These are phyloP conservation scores for Neonectria punicea DNA, from an alignment of 2,329 filamentous ascomycete genomes.

Conservation along the genomic window DNA sequence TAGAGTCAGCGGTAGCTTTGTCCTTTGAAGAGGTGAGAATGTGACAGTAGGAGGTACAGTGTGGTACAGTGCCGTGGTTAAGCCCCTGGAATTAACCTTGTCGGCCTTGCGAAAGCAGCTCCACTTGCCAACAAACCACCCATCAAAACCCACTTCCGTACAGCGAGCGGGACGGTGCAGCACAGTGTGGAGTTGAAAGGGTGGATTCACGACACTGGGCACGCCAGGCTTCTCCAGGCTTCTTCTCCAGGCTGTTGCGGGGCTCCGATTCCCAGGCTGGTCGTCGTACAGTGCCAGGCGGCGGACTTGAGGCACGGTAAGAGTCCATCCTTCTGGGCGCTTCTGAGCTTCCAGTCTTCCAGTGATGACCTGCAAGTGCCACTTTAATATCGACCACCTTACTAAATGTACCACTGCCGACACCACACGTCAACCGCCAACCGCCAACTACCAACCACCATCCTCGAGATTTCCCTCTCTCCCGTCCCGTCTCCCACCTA, in stretches of 20 bases:
- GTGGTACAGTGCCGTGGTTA: background rate
- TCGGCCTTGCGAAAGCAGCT: background rate
- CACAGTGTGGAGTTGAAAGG: slow-evolving; percentile 3
- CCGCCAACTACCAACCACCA: slow-evolving; percentile 31
- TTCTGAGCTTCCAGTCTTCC: background rate
- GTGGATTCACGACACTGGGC: background rate
- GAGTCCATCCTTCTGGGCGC: no score
- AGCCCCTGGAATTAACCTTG: background rate
- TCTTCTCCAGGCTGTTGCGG: background rate
- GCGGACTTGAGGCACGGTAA: background rate
- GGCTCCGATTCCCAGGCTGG: background rate
- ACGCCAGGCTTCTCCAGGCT: background rate
- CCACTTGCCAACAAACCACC: background rate
- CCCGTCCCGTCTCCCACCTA: slow-evolving; percentile 5
- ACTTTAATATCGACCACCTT: background rate
- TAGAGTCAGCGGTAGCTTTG: background rate
- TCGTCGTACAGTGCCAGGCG: background rate
- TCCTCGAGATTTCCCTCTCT: slow-evolving; percentile 25
- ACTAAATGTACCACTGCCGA: slow-evolving; percentile 6
- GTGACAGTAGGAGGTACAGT: background rate
- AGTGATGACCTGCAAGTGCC: slow-evolving; percentile 5
- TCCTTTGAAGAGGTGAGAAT: background rate
- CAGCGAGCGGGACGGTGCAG: background rate
- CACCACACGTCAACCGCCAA: slow-evolving; percentile 38
- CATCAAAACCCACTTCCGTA: background rate